Base-by-base conservation (phyloP, 2,329 filamentous ascomycete species). In the Xylariaceae sp. region DNA sequence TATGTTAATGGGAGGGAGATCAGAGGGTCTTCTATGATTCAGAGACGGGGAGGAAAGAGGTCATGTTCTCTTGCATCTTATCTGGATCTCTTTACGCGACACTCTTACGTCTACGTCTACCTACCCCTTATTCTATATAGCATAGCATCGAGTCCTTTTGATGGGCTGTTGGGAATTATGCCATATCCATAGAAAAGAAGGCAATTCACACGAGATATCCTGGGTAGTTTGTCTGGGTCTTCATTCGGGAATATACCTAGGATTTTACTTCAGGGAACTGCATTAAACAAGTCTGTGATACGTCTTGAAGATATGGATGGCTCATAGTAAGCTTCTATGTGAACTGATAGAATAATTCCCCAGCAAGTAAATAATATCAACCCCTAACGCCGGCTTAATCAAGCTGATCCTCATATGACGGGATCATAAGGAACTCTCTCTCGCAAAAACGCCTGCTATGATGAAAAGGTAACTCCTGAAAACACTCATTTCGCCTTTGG, bases 1-100 rank as follows among this genome's bases (percentile, higher is more conserved):
- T 30, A 50, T 9, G 58, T 55, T 48, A 55, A 56, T 47, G 53
- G 52, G 54, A 56, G 23, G 34, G 6, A 39, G 55, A 15, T 17
- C 55, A 10, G 55, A 49, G 11, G 9, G 10, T 30, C 53, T 55
- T 62, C 48, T 44, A 54, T 47, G 34, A 17, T 48, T 49, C 45
- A 45, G 13, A 47, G 48, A 45, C 35, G 50, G 56, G 11, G 6
- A 39, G 39, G 48, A 50, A 53, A 11, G 6, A 17, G 41, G 48
- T 55, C n/a, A 57, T 48, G 58, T 54, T 55, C 39, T 58, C 30
- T 52, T 39, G 34, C 51, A 52, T 45, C 41, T 11, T 53, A 10
- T 53, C 44, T 23, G 51, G 51, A 53, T 53, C 15, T 44, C 4
- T 57, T 60, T 50, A 41, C 37, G 37, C 37, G 11, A 41, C 17